These are phyloP conservation scores for Boletus rubroflammeus DNA, from an alignment of 768 basidiomycete genomes.

Conservation along the genomic window DNA sequence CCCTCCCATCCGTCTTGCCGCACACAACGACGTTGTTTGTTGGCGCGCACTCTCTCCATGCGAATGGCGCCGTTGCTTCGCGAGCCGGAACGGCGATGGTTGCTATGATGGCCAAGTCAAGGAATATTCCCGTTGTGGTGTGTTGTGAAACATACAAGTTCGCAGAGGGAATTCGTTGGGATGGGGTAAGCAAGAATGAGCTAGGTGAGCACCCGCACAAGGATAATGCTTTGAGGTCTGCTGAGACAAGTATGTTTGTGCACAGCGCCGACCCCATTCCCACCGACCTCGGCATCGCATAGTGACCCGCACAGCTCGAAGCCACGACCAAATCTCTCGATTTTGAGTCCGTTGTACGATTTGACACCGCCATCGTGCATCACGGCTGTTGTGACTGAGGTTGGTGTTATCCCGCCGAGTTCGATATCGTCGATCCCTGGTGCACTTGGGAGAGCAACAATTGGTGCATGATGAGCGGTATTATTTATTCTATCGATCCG, in stretches of 20 bases:
- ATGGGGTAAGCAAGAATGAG: slow-evolving; percentile 95
- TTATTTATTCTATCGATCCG: slow-evolving; percentile 10
- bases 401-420: slow-evolving; percentile 90
- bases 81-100: slow-evolving; percentile 94
- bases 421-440: slow-evolving; percentile 83
- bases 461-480: slow-evolving; percentile 18
- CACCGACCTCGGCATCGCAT: slow-evolving; percentile 11
- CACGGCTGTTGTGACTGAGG: slow-evolving; percentile 96
- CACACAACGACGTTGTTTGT: slow-evolving; percentile 83
- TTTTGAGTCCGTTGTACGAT: slow-evolving; percentile 89
- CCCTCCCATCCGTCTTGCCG: slow-evolving; percentile 73
- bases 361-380: slow-evolving; percentile 89
- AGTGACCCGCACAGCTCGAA: slow-evolving; percentile 23
- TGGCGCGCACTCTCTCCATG: slow-evolving; percentile 91
- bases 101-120: slow-evolving; percentile 91
- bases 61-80: slow-evolving; percentile 92
- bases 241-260: slow-evolving; percentile 4
- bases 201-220: slow-evolving; percentile 55
- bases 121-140: slow-evolving; percentile 89
- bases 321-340: slow-evolving; percentile 55
- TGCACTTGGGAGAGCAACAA: slow-evolving; percentile 42
- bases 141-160: slow-evolving; percentile 99
- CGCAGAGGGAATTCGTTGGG: slow-evolving; percentile 86
- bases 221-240: background rate
- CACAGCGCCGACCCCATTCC: slow-evolving; percentile 30